Evolutionary conservation across 164 flowering plant species (phyloP).

Genomic region (Malania oleifera): DNA sequence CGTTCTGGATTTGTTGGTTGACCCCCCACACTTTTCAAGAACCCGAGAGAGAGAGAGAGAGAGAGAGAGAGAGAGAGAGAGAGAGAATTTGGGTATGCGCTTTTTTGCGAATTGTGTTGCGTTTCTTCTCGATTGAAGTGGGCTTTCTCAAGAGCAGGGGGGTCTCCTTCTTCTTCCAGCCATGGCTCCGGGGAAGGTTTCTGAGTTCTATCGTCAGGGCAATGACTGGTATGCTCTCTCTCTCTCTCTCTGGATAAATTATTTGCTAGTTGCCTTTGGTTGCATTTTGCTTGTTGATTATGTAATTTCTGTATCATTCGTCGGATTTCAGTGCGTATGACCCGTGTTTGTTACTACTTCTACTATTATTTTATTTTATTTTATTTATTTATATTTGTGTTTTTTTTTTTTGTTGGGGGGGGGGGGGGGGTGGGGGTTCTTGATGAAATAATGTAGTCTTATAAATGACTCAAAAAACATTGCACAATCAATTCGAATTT

Average conservation of each 20-base stretch:
- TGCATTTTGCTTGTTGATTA: background rate
- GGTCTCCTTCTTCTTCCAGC: background rate
- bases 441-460: background rate
- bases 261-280: background rate
- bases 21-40: background rate
- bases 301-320: too few species aligned
- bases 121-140: background rate
- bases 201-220: conserved; percentile 46
- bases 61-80: background rate
- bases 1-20: background rate
- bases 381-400: background rate
- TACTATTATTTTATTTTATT: too few species aligned
- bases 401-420: background rate
- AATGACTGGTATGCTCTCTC: conserved; percentile 44
- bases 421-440: too few species aligned
- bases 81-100: background rate
- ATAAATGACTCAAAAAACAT: background rate
- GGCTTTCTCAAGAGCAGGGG: conserved; percentile 7
- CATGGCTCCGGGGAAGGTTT: conserved; percentile 53
- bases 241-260: background rate
- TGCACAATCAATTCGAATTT: background rate
- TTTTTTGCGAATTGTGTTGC: background rate
- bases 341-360: too few species aligned
- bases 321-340: too few species aligned
- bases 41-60: background rate